Base-by-base conservation (phyloP, 257 asterid genomes). In the Solanum paucissectum region DNA sequence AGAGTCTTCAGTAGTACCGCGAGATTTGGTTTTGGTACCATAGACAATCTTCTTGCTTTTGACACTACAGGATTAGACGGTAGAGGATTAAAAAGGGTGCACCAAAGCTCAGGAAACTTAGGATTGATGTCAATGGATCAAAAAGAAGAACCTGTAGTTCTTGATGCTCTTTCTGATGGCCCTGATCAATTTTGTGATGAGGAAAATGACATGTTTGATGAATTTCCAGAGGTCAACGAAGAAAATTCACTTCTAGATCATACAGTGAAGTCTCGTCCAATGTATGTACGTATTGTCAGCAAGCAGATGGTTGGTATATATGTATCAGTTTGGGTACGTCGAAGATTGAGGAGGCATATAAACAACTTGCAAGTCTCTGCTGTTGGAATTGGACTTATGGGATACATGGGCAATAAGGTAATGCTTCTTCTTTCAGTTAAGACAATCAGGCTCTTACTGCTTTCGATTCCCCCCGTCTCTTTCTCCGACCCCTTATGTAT, bases 271-370 rank as follows among this genome's bases (percentile, higher is more conserved):
- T 85, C 90, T 10, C 91, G 85, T n/a, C 95, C 91, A 20, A 90
- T 62, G 85, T 96, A 94, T 62, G 96, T 94, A 25, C 90, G 99
- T 81, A 93, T 96, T 72, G 98, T 96, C 90, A 94, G 99, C 85
- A 96, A 95, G 93, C 99, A 96, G 92, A 96, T 96, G 99, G 98
- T 96, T 38, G 99, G 99, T n/a, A 95, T 96, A 89, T 95, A 96
- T 60, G 93, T 96, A 37, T 96, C 99, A 2, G 92, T 96, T 36
- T 96, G 99, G 99, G 98, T 95, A 13, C 93, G 93, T 5, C 90
- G 94, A 90, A 92, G 93, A 89, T 88, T 96, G 90, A 93, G 99
- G 92, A 92, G 97, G 40, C 99, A 95, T 85, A 87, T 96, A 86
- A 95, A 96, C 93, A 91, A 96, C 92, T 88, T 96, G 90, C 92